A percentile compares a stretch with the other conserved stretches of the same genome.
Evolutionary conservation across 163 green algal genomes (phyloP).

Genomic region (Scenedesmus sp.): DNA sequence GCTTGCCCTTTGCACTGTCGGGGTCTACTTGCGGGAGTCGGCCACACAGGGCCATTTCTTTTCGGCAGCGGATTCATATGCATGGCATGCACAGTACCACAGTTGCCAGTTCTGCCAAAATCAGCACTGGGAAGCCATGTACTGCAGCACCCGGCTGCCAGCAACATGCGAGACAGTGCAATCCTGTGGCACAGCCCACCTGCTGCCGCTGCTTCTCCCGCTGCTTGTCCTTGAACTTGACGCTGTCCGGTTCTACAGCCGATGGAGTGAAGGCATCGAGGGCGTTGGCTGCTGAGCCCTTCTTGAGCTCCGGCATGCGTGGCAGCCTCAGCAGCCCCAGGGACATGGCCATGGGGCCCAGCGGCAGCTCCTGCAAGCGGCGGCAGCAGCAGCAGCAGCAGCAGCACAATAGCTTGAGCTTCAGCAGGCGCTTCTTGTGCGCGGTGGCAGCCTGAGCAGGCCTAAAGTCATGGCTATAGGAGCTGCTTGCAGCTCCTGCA

Average conservation of each 20-base stretch:
- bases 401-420: not conserved
- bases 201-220: slow-evolving; percentile 92
- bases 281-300: slow-evolving; percentile 52
- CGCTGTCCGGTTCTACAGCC: slow-evolving; percentile 76
- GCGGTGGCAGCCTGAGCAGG: too few relatives aligned
- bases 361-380: slow-evolving; percentile 73
- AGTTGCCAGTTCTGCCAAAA: slow-evolving; percentile 69
- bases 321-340: slow-evolving; percentile 93
- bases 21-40: too few relatives aligned
- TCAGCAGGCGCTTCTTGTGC: too few relatives aligned
- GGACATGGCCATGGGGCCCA: slow-evolving; percentile 82
- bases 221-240: slow-evolving; percentile 88
- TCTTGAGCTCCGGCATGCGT: slow-evolving; percentile 91
- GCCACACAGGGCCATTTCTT: too few relatives aligned
- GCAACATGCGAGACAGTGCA: too few relatives aligned
- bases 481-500: too few relatives aligned
- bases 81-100: slow-evolving; percentile 51
- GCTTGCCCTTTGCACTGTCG: slow-evolving; percentile 89
- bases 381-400: not conserved
- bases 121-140: too few relatives aligned
- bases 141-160: too few relatives aligned
- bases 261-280: slow-evolving; percentile 64
- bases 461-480: too few relatives aligned
- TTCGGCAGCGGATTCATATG: too few relatives aligned
- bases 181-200: too few relatives aligned